phyloP scores from a whole-genome alignment of 2,329 filamentous ascomycete genomes.

The Periconia digitata region DNA sequence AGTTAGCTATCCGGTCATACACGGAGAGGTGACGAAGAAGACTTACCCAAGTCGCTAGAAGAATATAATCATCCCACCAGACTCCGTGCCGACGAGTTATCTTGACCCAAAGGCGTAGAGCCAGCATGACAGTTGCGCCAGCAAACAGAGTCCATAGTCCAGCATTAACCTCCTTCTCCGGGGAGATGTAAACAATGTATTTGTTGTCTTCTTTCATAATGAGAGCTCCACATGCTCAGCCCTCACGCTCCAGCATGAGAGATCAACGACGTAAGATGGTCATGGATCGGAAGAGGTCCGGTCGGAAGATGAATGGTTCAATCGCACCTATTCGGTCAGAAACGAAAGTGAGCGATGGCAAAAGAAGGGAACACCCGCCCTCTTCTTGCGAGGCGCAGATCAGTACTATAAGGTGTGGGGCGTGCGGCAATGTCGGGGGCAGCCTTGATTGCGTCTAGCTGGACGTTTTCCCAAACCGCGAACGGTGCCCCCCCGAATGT shows the following conservation, averaged over 20 bases:
- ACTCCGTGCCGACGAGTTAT: constrained; percentile 41
- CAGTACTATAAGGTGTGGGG: neutral
- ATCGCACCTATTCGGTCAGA: no score
- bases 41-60: constrained; percentile 41
- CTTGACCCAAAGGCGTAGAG: constrained; percentile 41
- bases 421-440: neutral
- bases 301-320: no score
- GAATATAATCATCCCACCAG: constrained; percentile 46
- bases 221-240: constrained; percentile 5
- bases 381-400: neutral
- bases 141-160: constrained; percentile 44
- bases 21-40: neutral
- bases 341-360: neutral
- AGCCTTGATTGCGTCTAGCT: neutral
- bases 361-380: neutral
- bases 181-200: constrained; percentile 33
- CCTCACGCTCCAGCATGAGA: constrained; percentile 3
- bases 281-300: constrained; percentile 3
- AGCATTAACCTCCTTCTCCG: constrained; percentile 38
- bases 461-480: neutral
- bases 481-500: neutral
- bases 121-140: constrained; percentile 40
- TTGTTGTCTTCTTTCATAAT: constrained; percentile 2
- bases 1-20: neutral
- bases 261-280: neutral